Conservation (phyloP, 2,329 filamentous ascomycete genomes). For the Hortaea sp. region DNA sequence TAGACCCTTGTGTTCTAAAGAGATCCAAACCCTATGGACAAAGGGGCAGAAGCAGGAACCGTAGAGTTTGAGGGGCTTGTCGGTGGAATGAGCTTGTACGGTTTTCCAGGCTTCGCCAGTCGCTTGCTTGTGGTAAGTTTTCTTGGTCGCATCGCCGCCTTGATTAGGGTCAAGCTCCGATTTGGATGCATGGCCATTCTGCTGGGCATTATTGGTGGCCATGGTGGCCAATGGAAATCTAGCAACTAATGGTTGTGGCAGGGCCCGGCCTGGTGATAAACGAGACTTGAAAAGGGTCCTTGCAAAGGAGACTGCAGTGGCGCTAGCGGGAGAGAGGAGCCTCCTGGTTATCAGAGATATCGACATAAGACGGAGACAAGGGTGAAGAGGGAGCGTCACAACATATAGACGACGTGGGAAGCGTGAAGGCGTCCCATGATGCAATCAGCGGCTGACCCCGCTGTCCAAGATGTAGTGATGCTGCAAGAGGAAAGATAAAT, state of each 20-base stretch:
- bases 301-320: too few species aligned
- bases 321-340: too few species aligned
- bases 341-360: too few species aligned
- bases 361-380: background rate
- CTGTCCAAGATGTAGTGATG: background rate
- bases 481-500: too few species aligned
- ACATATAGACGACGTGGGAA: too few species aligned
- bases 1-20: slow-evolving; percentile 67
- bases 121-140: slow-evolving; percentile 61
- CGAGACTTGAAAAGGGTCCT: too few species aligned
- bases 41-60: slow-evolving; percentile 82
- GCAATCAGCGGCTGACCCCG: background rate
- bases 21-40: slow-evolving; percentile 82
- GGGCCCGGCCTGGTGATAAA: too few species aligned
- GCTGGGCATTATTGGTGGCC: slow-evolving; percentile 3
- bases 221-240: slow-evolving; percentile 2
- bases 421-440: background rate
- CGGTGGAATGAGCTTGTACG: slow-evolving; percentile 58
- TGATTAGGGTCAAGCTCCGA: slow-evolving; percentile 34
- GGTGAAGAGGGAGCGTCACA: background rate
- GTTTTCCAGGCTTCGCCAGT: slow-evolving; percentile 62
- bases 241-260: background rate
- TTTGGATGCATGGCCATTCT: slow-evolving; percentile 7
- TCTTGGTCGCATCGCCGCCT: slow-evolving; percentile 43
- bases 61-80: slow-evolving; percentile 64